Percentiles rank a stretch among this genome's conserved stretches.
Conservation (phyloP, 116 monocot genomes). For the Dioscorea cayenensis region DNA sequence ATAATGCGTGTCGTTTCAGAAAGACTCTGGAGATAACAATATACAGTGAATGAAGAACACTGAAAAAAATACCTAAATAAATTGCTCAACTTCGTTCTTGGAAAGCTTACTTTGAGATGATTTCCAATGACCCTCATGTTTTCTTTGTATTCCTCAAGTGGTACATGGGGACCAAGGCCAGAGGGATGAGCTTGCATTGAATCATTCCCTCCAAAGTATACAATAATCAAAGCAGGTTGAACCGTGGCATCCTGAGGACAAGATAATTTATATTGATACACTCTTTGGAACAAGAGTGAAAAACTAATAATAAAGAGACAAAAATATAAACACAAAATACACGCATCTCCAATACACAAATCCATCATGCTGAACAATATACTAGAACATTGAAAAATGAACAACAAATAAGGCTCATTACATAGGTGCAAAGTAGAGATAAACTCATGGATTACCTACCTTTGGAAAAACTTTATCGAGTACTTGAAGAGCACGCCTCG, state of each 20-base stretch:
- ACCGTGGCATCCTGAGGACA: slow-evolving; percentile 52
- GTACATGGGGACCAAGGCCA: slow-evolving; percentile 85
- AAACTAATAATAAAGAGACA: neutral
- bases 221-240: slow-evolving; percentile 79
- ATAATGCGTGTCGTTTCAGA: slow-evolving; percentile 68
- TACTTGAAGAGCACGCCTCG: slow-evolving; percentile 72
- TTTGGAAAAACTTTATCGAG: slow-evolving; percentile 76
- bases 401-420: neutral
- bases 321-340: neutral
- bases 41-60: neutral
- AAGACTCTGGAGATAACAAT: slow-evolving; percentile 45
- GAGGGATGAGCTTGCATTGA: slow-evolving; percentile 68
- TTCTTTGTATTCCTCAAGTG: slow-evolving; percentile 71
- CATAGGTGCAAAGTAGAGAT: neutral
- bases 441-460: slow-evolving; percentile 17
- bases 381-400: no score
- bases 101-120: slow-evolving; percentile 59
- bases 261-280: neutral
- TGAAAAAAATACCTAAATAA: neutral
- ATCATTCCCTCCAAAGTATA: slow-evolving; percentile 95
- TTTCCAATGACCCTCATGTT: slow-evolving; percentile 76
- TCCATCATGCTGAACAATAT: no score
- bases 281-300: no score
- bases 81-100: neutral
- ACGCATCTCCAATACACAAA: neutral